Base-by-base conservation (phyloP, 768 basidiomycete genomes). In the Boletus huronensis region DNA sequence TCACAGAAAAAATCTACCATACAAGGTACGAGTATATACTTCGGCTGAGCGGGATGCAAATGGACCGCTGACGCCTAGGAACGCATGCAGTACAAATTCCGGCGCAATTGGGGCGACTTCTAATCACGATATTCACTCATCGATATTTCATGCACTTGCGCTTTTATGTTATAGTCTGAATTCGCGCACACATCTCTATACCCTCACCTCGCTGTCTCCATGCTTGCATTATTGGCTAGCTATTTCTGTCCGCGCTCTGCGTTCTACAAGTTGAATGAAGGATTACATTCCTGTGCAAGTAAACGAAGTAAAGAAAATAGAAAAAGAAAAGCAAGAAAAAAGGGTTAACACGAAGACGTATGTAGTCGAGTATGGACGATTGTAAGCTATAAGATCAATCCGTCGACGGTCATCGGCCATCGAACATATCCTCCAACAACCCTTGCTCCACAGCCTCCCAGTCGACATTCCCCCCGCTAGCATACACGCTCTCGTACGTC, bases 401-500 rank as follows among this genome's bases (percentile, higher is more conserved):
- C 14, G 26, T 3, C 19, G 21, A 6, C 11, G n/a, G 19, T 67
- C 65, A 87, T 66, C 84, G 79, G 53, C 84, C 83, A 57, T 98
- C 94, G 66, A 98, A 99, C 78, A 98, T 86, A 69, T 98, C 96
- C 45, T 83, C 80, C 71, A 89, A 73, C 43, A 99, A 70, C 6
- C 86, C 83, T 43, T 76, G 77, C 71, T 98, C 96, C 21, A 99
- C 87, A 3, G 84, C 85, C 31, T 84, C 86, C 93, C 92, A 96
- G 66, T 98, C 95, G 19, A 98, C 76, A 52, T 80, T 84, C 0
- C 88, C 87, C 14, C 82, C 83, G 59, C 87, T 87, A 7, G 82
- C 82, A 69, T 98, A 99, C 44, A 96, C 80, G 54, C 88, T 88
- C 73, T 98, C 93, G 67, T 93, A 98, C 10, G 89, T 87, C 5